phyloP scores from a whole-genome alignment of 2,329 filamentous ascomycete species.

The Neurospora sp. region DNA sequence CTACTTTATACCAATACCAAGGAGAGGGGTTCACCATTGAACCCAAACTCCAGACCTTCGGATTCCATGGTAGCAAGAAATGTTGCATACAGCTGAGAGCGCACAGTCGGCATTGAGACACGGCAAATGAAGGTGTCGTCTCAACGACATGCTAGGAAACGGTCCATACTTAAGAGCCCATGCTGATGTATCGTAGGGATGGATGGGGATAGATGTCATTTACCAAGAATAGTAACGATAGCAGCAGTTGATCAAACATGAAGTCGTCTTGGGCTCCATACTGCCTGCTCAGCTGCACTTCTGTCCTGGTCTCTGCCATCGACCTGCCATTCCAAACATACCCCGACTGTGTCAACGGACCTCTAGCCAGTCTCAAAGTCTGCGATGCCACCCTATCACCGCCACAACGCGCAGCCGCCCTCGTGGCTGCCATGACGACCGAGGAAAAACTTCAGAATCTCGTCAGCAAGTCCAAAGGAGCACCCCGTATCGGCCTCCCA shows the following conservation, averaged over 20 bases:
- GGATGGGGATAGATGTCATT: background rate
- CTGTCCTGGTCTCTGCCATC: background rate
- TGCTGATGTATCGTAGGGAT: background rate
- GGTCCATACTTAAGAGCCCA: background rate
- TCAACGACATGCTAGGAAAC: background rate
- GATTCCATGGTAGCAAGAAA: background rate
- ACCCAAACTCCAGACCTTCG: background rate
- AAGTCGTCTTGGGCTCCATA: background rate
- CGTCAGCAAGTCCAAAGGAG: slow-evolving; percentile 29
- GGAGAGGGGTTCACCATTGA: background rate
- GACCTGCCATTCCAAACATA: slow-evolving; percentile 7
- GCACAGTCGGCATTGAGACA: background rate
- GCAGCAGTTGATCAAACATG: background rate
- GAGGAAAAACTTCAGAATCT: slow-evolving; percentile 44
- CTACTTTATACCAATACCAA: background rate
- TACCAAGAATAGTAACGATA: background rate
- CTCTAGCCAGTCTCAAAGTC: slow-evolving; percentile 9
- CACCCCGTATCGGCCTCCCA: slow-evolving; percentile 43
- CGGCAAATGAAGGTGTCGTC: background rate
- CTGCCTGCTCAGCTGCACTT: background rate
- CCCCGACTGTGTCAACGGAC: slow-evolving; percentile 11
- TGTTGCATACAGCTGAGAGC: background rate
- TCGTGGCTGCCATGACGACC: slow-evolving; percentile 40
- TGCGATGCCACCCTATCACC: slow-evolving; percentile 16
- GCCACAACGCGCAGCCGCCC: slow-evolving; percentile 32